Base-by-base conservation (phyloP, 164 flowering plant genomes). In the Akebia trifoliata region DNA sequence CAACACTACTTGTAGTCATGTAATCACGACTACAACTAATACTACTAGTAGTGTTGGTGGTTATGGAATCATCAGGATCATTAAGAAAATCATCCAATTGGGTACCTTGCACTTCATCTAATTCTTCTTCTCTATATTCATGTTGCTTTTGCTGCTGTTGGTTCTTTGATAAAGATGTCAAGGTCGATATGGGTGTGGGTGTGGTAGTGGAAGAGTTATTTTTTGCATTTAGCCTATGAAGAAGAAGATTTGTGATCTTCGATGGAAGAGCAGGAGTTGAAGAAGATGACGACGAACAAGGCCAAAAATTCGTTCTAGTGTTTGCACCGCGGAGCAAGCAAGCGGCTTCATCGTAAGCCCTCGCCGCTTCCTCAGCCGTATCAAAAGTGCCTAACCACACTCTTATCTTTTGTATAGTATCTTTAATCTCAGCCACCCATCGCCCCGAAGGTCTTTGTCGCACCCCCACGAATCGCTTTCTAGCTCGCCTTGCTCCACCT, bases 321-420 rank as follows among this genome's bases (percentile, higher is more conserved):
- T 76, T 76, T 22, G 77, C 56, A 0, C 80, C 80, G 4, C 76
- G 73, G 20, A 75, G 72, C 59, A 75, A 57, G 67, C 76, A 72
- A 29, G 76, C 79, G 2, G 79, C 76, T 40, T 75, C 76, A 40
- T 75, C 79, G 32, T 75, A 72, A 31, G 79, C 79, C 30, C 79
- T 63, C 9, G 79, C 79, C 14, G 76, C 79, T 44, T 75, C 76
- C 37, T 75, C n/a, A n/a, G n/a, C n/a, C n/a, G n/a, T n/a, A n/a
- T n/a, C n/a, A n/a, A n/a, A n/a, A n/a, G n/a, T n/a, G 11, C 78
- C 78, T 17, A 75, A 24, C 80, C 80, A 76, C 14, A 73, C 74
- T 44, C 77, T 64, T 15, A 76, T 76, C 66, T 76, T 73, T 47
- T 75, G 76, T 43, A 72, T 75, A 1, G 79, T 75, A 62, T 75